Percentiles rank a stretch among this genome's conserved stretches.
phyloP scores from a whole-genome alignment of 1,139 yeast genomes.

The Kodamaea fungicola region DNA sequence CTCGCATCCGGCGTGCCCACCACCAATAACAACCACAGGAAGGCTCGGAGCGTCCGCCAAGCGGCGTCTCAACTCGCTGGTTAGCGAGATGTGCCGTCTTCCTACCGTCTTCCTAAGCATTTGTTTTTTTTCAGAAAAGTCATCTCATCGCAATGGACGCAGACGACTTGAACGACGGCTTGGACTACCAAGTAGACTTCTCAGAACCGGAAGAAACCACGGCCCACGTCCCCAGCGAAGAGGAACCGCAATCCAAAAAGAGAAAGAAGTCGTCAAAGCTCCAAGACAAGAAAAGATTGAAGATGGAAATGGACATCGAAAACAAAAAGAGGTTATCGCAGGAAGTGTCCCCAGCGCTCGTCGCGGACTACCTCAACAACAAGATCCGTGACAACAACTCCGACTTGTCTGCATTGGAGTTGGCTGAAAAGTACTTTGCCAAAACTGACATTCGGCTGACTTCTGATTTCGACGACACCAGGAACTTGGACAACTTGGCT shows the following conservation, averaged over 20 bases:
- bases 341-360: slow-evolving; percentile 47
- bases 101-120: slow-evolving; percentile 1
- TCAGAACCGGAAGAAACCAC: slow-evolving; percentile 12
- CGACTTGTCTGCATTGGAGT: slow-evolving; percentile 60
- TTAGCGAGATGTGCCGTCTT: slow-evolving; percentile 9
- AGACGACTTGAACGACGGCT: slow-evolving; percentile 70
- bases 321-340: slow-evolving; percentile 48
- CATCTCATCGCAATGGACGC: slow-evolving; percentile 10
- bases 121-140: not conserved
- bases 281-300: slow-evolving; percentile 51
- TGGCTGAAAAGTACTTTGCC: slow-evolving; percentile 54
- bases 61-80: slow-evolving; percentile 8
- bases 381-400: slow-evolving; percentile 49
- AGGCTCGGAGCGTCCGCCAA: slow-evolving; percentile 8
- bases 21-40: slow-evolving; percentile 90
- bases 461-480: slow-evolving; percentile 40
- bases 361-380: slow-evolving; percentile 58
- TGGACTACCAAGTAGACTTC: slow-evolving; percentile 50
- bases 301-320: slow-evolving; percentile 56
- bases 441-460: slow-evolving; percentile 50
- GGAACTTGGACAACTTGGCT: slow-evolving; percentile 47
- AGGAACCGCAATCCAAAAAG: slow-evolving; percentile 21
- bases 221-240: slow-evolving; percentile 6
- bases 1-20: slow-evolving; percentile 99
- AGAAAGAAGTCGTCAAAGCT: slow-evolving; percentile 34